These are phyloP conservation scores for sorghum (Sorghum bicolor) DNA, from an alignment of 176 grass and related monocot species.

Conservation along the genomic window DNA sequence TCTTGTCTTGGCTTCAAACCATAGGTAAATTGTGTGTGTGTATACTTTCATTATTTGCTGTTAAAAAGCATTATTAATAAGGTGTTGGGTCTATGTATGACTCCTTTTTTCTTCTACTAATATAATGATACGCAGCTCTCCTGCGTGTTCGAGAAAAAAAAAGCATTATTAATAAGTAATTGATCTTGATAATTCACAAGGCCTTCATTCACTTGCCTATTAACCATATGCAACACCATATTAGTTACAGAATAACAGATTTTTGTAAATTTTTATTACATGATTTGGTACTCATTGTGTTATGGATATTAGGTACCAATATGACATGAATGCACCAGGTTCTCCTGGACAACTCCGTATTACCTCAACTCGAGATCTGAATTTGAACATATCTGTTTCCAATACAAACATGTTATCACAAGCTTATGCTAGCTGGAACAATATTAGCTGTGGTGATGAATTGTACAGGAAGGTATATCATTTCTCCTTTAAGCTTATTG, in stretches of 20 bases:
- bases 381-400: slow-evolving; percentile 82
- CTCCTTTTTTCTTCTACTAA: no score
- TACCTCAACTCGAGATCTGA: slow-evolving; percentile 85
- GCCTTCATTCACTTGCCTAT: slow-evolving; percentile 16
- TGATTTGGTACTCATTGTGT: slow-evolving; percentile 24
- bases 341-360: slow-evolving; percentile 72
- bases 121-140: no score
- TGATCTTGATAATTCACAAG: not conserved
- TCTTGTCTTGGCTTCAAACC: not conserved
- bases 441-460: slow-evolving; percentile 82
- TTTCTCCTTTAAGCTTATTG: not conserved
- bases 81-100: no score
- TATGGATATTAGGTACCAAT: slow-evolving; percentile 75
- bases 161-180: slow-evolving; percentile 20
- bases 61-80: slow-evolving; percentile 15
- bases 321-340: slow-evolving; percentile 79
- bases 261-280: slow-evolving; percentile 8
- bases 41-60: not conserved
- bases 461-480: slow-evolving; percentile 56
- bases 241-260: not conserved
- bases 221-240: slow-evolving; percentile 4
- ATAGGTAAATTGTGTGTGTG: not conserved
- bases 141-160: no score
- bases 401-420: slow-evolving; percentile 96
- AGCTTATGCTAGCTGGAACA: slow-evolving; percentile 98